Evolutionary conservation across 2,329 filamentous ascomycete genomes (phyloP).

Genomic region (Aspergillus tubingensis): DNA sequence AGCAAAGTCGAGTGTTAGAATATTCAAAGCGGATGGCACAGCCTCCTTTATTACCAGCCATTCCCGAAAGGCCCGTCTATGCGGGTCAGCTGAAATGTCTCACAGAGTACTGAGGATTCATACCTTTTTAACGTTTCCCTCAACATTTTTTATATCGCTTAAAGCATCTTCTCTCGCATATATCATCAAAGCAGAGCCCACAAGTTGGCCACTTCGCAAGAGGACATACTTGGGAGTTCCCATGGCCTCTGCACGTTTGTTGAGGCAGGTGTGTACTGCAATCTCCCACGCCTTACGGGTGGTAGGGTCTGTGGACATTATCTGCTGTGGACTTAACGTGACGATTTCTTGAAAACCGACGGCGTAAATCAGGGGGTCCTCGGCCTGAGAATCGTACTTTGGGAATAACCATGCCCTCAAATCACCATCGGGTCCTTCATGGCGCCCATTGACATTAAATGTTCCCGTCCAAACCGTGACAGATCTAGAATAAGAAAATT

Average conservation of each 20-base stretch:
- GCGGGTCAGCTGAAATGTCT: not conserved
- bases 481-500: slow-evolving; percentile 73
- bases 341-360: slow-evolving; percentile 98
- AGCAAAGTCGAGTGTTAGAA: slow-evolving; percentile 87
- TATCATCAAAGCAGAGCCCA: slow-evolving; percentile 88
- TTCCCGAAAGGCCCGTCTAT: slow-evolving; percentile 84
- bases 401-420: slow-evolving; percentile 81
- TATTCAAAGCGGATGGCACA: slow-evolving; percentile 96
- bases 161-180: slow-evolving; percentile 82
- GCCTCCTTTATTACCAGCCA: slow-evolving; percentile 97
- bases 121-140: slow-evolving; percentile 89
- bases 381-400: slow-evolving; percentile 55
- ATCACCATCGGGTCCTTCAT: slow-evolving; percentile 74
- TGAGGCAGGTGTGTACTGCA: slow-evolving; percentile 75
- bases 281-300: slow-evolving; percentile 84
- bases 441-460: slow-evolving; percentile 92
- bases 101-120: slow-evolving; percentile 11
- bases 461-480: slow-evolving; percentile 86
- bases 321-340: slow-evolving; percentile 95
- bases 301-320: slow-evolving; percentile 95
- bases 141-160: slow-evolving; percentile 88
- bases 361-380: slow-evolving; percentile 80
- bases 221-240: slow-evolving; percentile 82
- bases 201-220: slow-evolving; percentile 86
- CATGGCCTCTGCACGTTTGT: slow-evolving; percentile 65